Percentiles rank a stretch among this genome's conserved stretches.
Conservation (phyloP, 164 flowering plant species). For the Amborella trichopoda region DNA sequence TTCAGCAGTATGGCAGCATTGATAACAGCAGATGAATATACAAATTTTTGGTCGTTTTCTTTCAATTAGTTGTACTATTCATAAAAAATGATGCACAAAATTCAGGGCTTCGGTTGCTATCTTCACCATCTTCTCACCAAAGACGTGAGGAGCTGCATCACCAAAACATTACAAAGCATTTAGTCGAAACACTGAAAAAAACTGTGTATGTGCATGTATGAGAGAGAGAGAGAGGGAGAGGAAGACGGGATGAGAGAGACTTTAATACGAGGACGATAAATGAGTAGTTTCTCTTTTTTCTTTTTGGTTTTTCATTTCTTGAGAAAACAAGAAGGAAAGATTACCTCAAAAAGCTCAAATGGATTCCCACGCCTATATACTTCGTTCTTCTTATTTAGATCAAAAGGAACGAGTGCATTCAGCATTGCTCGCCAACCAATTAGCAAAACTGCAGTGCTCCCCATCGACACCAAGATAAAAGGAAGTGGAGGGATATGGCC, state of each 20-base stretch:
- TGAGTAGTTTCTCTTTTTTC: not conserved
- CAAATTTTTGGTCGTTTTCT: no score
- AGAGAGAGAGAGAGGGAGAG: conserved; percentile 1
- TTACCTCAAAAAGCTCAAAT: conserved; percentile 93
- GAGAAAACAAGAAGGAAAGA: not conserved
- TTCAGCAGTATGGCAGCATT: no score
- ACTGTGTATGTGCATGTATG: no score
- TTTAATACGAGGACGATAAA: not conserved
- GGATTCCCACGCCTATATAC: conserved; percentile 72
- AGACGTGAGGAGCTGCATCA: conserved; percentile 75
- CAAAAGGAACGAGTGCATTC: conserved; percentile 32
- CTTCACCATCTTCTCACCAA: conserved; percentile 70
- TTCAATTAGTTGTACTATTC: no score
- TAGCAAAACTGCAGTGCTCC: conserved; percentile 73
- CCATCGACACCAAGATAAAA: conserved; percentile 70
- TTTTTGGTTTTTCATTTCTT: no score
- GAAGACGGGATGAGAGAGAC: not conserved
- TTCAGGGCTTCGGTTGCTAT: no score
- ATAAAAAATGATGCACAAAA: conserved; percentile 1
- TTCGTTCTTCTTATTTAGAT: conserved; percentile 49
- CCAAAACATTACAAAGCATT: no score
- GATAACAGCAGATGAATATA: no score
- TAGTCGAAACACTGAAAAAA: no score
- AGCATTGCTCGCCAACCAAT: conserved; percentile 81
- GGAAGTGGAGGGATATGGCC: conserved; percentile 56